Evolutionary conservation across 176 grass and related monocot species (phyloP), one percentile per base, ranked within the genome.

Genomic region (Miscanthus lutarioriparius): DNA sequence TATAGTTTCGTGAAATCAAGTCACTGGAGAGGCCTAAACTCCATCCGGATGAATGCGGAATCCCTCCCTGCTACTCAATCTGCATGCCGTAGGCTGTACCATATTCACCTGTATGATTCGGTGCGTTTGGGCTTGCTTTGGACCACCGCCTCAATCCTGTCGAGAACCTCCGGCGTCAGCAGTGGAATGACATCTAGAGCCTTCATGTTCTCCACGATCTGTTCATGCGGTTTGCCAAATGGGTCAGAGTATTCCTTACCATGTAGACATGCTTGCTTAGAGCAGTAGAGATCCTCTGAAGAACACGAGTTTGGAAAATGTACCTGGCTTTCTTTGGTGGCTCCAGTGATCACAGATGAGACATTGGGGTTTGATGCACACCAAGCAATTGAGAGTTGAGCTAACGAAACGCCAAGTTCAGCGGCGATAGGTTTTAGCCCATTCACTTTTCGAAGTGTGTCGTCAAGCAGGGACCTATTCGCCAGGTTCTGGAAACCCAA

Each of bases 271-370:
- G 76, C 14, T 11, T 40, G 28, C 11, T 23, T 22, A 49, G 35
- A 25, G 0, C 33, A 48, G 63, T 6, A 0, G 47, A 32, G 28
- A 43, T 65, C 53, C 76, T 27, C 15, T n/a, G 45, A 17, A 59
- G 4, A 68, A 53, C n/a, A 62, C 1, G 44, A 11, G 33, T 11
- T 38, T 2, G 6, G 4, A 62, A 25, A 62, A 71, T 36, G n/a
- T 96, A 99, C 97, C 97, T 99, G 97, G 86, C 71, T 89, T 86
- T 99, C 97, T 85, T 99, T 99, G 32, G 97, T 99, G 30, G 97
- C 91, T 62, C 96, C 49, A 26, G 96, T 99, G 80, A 99, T 99
- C 84, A 99, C 93, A 19, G 96, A 96, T 8, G 96, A 99, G 72
- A 99, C 93, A 7, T 96, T 89, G 25, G 96, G 96, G 56, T 99